phyloP scores from a whole-genome alignment of 75 land plant genomes.

The Picea glauca region DNA sequence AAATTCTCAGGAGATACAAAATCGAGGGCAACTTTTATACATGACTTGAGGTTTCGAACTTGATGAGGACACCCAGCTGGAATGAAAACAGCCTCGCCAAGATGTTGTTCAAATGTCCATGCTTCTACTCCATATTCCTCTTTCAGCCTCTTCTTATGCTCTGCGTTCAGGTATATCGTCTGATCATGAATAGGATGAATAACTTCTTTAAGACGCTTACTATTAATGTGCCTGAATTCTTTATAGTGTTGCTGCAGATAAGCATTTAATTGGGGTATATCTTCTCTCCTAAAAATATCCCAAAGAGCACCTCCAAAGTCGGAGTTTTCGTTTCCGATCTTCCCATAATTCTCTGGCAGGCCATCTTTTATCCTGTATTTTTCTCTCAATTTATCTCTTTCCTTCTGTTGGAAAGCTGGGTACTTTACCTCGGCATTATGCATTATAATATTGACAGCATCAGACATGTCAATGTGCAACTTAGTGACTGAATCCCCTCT shows the following conservation, averaged over 20 bases:
- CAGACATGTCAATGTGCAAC: conserved; percentile 80
- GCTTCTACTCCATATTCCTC: conserved; percentile 71
- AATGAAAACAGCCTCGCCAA: conserved; percentile 64
- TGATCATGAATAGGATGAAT: conserved; percentile 76
- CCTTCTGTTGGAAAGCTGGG: conserved; percentile 10
- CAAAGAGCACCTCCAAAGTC: conserved; percentile 72
- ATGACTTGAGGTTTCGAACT: conserved; percentile 62
- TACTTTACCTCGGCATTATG: conserved; percentile 44
- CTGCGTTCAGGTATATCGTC: conserved; percentile 43
- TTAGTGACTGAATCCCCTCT: conserved; percentile 90
- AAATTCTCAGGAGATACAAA: conserved; percentile 65
- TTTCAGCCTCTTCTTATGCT: conserved; percentile 61
- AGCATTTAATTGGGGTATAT: conserved; percentile 54
- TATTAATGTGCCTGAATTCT: conserved; percentile 55
- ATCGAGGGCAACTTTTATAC: conserved; percentile 66
- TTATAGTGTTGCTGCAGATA: conserved; percentile 49
- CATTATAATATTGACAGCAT: conserved; percentile 76
- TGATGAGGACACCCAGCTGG: conserved; percentile 68
- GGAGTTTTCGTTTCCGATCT: too few species aligned
- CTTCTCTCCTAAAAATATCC: conserved; percentile 80
- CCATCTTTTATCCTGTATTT: neutral
- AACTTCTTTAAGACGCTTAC: conserved; percentile 49
- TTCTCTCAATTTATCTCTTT: conserved; percentile 15
- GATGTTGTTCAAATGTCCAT: conserved; percentile 60
- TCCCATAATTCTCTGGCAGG: too few species aligned